Base-by-base conservation (phyloP, 495 filamentous ascomycete species). In the Arthonia radiata region DNA sequence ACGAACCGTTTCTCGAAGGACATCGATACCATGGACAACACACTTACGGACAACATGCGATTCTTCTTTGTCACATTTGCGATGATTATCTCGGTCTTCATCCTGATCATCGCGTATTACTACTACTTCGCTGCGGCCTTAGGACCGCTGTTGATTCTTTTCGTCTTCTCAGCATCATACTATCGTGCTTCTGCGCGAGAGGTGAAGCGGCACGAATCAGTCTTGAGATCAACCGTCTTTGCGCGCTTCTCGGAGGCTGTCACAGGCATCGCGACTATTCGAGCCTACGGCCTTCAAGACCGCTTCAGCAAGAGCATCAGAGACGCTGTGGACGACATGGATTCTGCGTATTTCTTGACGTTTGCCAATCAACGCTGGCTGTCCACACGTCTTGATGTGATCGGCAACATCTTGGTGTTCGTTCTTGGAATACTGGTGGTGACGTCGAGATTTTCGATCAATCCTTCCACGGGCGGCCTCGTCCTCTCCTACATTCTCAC, bases 1-100 rank as follows among this genome's bases (percentile, higher is more conserved):
- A 86, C 80, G 5, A 97, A 94, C 42, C 75, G 86, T 13, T 97
- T 97, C 50, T 83, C 81, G 3, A 79, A 82, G 39, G 86, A 97
- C 46, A 71, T 93, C 24, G 74, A 90, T 39, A 71, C 75, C 17
- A 89, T 97, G 80, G 86, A 97, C 46, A 93, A 91, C 44, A 80
- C 64, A 23, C 55, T 93, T 5, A 71, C 72, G 0, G 86, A 93
- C 41, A 69, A 78, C 5, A 79, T 97, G 56, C 64, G 86, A 32
- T 89, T 92, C 64, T 97, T 86, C 50, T 67, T 82, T 30, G 51
- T 37, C 24, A 25, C 18, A 18, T 37, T 23, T 36, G 35, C 8
- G 15, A 39, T 42, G 41, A 57, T 59, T 26, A 35, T 41, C 7
- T 71, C 77, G 4, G 71, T 92, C 16, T 81, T 93, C 41, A 57